Percentiles rank a stretch among this genome's conserved stretches.
Conservation (phyloP, 495 filamentous ascomycete genomes). For the Copromyces sp. region DNA sequence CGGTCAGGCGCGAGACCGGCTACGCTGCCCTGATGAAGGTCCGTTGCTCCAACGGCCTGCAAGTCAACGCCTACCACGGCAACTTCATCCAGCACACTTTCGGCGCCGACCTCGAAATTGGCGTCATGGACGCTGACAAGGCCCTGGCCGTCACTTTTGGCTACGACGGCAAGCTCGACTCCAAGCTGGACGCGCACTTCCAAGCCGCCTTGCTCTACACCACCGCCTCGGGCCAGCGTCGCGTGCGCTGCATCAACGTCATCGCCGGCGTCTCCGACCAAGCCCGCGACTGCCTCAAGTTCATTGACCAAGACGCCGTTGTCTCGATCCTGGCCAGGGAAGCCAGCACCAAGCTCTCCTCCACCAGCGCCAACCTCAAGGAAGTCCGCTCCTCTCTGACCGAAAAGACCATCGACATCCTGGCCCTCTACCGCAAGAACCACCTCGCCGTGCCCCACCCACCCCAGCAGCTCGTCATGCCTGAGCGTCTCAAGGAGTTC, state of each 20-base stretch:
- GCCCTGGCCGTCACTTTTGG: slow-evolving; percentile 85
- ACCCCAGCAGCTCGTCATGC: slow-evolving; percentile 86
- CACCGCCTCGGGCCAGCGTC: slow-evolving; percentile 76
- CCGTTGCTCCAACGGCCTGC: slow-evolving; percentile 90
- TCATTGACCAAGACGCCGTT: slow-evolving; percentile 90
- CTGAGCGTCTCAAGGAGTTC: slow-evolving; percentile 93
- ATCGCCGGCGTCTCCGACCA: slow-evolving; percentile 86
- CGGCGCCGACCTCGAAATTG: slow-evolving; percentile 91
- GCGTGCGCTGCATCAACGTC: slow-evolving; percentile 86
- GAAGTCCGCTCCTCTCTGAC: slow-evolving; percentile 76
- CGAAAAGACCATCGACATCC: slow-evolving; percentile 90
- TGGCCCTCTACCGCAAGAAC: slow-evolving; percentile 87
- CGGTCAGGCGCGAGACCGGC: slow-evolving; percentile 83
- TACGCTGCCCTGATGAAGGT: slow-evolving; percentile 99
- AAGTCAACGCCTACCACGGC: slow-evolving; percentile 86
- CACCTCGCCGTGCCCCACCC: slow-evolving; percentile 70
- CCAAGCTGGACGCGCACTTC: slow-evolving; percentile 96
- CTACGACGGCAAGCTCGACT: slow-evolving; percentile 94
- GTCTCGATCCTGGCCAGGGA: slow-evolving; percentile 84
- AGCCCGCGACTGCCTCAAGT: slow-evolving; percentile 74
- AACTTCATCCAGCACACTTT: slow-evolving; percentile 95
- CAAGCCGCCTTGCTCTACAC: slow-evolving; percentile 93
- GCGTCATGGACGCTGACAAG: slow-evolving; percentile 86
- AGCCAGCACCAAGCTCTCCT: slow-evolving; percentile 63
- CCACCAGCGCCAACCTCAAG: slow-evolving; percentile 65